Evolutionary conservation across 306 rosid genomes (phyloP), one percentile per base, ranked within the genome.

Genomic region (Arachis hypogaea): DNA sequence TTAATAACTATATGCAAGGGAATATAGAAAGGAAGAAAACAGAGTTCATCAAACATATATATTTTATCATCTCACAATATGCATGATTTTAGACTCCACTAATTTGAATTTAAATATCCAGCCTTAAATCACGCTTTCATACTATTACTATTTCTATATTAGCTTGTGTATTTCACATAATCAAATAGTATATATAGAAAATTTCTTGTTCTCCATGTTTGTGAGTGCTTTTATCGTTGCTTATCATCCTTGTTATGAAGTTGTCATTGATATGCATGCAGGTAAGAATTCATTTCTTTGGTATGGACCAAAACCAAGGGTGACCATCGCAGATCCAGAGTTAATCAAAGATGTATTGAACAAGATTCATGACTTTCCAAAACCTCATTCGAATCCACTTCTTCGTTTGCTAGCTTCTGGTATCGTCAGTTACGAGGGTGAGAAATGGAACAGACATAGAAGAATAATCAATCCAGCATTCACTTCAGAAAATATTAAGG

Each of bases 251-350:
- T 7, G 7, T 16, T 5, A 5, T 5, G 6, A 33, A 30, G 64
- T 59, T 59, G 44, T 1, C 42, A 6, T 4, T 49, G 50, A 4
- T 56, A 46, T 33, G 2, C 33, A 38, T 58, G 54, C 54, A 76
- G 80, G 80, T 0, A 67, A 75, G 3, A 58, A 45, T 57, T 66
- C 60, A 46, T 67, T 67, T 67, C 18, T 67, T 0, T 76, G 74
- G 80, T 47, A 58, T 38, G 80, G 80, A 67, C 50, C 80, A 47
- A 22, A 0, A 9, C 80, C 80, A 36, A 75, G 67, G 50, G 73
- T 75, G 59, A 75, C 6, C 11, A 6, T 75, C 7, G 29, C 44
- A 7, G 66, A 75, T 43, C 79, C 79, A 2, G 79, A 75, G 30
- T 36, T 11, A 59, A 71, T 71, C 5, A 71, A 71, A 59, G 76